A percentile compares a stretch with the other conserved stretches of the same genome.
Evolutionary conservation across 768 basidiomycete genomes (phyloP).

Genomic region (Rhodotorula kratochvilovae): DNA sequence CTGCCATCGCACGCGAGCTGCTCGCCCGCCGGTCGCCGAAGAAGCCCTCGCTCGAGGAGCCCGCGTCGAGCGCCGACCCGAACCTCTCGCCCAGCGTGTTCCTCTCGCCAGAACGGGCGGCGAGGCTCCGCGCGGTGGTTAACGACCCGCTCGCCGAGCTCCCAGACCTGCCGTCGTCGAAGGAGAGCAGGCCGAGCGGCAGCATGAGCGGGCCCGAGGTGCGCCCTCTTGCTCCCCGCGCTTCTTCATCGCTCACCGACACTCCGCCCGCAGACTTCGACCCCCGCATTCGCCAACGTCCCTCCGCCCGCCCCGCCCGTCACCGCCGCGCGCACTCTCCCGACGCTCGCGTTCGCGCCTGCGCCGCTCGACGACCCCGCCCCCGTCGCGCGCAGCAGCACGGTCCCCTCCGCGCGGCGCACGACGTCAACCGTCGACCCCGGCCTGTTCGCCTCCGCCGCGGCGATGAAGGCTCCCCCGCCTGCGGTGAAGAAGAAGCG

Average conservation of each 20-base stretch:
- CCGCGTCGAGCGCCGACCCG: neutral
- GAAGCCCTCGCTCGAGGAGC: neutral
- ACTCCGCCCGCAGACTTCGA: neutral
- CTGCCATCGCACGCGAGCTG: constrained; percentile 1
- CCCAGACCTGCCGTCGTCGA: neutral
- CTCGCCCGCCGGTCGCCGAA: neutral
- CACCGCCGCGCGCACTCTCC: neutral
- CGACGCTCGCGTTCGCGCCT: neutral
- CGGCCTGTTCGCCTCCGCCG: constrained; percentile 8
- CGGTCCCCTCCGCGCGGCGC: neutral
- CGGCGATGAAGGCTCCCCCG: constrained; percentile 4
- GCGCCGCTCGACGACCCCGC: neutral
- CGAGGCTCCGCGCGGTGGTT: too few relatives aligned
- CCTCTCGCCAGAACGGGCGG: neutral
- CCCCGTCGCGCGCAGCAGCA: neutral
- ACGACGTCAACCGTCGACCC: neutral
- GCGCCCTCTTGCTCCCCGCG: neutral
- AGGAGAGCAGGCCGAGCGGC: neutral
- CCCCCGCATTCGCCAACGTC: neutral
- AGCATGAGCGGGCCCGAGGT: constrained; percentile 8
- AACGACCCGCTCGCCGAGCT: neutral
- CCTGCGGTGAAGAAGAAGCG: neutral
- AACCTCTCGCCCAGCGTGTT: neutral
- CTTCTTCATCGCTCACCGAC: too few relatives aligned
- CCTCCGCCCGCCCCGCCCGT: neutral